Conservation (phyloP, 2,329 filamentous ascomycete genomes). For the Huntiella decipiens region DNA sequence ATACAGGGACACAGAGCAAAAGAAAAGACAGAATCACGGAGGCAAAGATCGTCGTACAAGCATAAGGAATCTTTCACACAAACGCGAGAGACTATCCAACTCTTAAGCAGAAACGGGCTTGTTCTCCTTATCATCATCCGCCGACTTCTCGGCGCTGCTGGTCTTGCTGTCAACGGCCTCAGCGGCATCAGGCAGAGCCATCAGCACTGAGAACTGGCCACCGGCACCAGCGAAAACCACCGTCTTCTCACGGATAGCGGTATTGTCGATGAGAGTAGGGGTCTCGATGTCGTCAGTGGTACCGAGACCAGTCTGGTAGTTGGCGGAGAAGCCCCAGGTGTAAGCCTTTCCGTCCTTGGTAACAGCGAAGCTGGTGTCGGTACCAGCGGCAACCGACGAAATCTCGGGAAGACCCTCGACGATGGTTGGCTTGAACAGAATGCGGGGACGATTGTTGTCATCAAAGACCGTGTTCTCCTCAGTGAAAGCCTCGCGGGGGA, state of each 20-base stretch:
- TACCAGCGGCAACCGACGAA: conserved; percentile 37
- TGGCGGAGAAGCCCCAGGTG: conserved; percentile 64
- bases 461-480: conserved; percentile 41
- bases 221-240: conserved; percentile 69
- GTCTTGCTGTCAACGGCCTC: conserved; percentile 11
- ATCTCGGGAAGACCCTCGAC: conserved; percentile 13
- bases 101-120: conserved; percentile 6
- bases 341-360: conserved; percentile 52
- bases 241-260: conserved; percentile 55
- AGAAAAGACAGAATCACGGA: too few species aligned
- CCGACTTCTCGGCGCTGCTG: conserved; percentile 16
- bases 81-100: not conserved
- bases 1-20: too few species aligned
- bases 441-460: conserved; percentile 41
- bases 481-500: conserved; percentile 31
- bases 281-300: conserved; percentile 45
- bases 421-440: conserved; percentile 29
- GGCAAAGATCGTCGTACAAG: too few species aligned
- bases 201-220: conserved; percentile 60
- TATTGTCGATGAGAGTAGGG: conserved; percentile 50
- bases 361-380: conserved; percentile 58
- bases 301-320: conserved; percentile 63
- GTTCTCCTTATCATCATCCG: conserved; percentile 8
- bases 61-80: not conserved
- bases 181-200: conserved; percentile 21